Evolutionary conservation across 352 stramenopile species (phyloP).

Genomic region (Globisporangium abappressorium): DNA sequence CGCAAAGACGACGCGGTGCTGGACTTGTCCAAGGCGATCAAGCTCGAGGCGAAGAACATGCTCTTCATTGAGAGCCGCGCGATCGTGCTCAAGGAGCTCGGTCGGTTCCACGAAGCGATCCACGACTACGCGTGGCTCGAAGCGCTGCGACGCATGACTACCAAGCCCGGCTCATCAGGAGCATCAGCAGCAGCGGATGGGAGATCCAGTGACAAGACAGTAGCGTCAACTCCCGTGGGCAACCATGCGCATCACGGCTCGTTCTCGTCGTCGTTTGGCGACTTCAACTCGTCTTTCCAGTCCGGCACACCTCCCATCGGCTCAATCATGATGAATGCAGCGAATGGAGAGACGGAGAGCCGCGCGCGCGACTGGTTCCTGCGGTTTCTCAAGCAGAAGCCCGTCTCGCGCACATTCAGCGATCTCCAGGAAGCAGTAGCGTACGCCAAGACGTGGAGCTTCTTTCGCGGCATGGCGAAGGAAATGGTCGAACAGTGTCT

Average conservation of each 20-base stretch:
- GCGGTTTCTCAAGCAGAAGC: conserved; percentile 35
- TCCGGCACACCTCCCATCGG: background rate
- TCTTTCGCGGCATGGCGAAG: conserved; percentile 50
- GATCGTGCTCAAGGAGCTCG: conserved; percentile 54
- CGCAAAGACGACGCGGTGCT: conserved; percentile 42
- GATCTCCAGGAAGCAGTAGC: conserved; percentile 31
- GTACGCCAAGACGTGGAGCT: conserved; percentile 37
- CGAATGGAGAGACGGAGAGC: conserved; percentile 33
- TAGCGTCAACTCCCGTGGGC: background rate
- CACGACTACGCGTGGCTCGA: conserved; percentile 69
- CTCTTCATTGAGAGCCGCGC: conserved; percentile 65
- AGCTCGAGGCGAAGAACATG: conserved; percentile 62
- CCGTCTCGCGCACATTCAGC: conserved; percentile 20
- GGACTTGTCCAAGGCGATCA: conserved; percentile 61
- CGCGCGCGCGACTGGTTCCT: conserved; percentile 36
- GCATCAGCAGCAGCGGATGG: background rate
- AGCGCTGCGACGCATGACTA: conserved; percentile 30
- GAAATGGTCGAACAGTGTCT: conserved; percentile 54
- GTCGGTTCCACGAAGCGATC: conserved; percentile 65
- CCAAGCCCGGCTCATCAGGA: background rate
- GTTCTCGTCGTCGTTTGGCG: conserved; percentile 26
- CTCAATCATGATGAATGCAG: conserved; percentile 5
- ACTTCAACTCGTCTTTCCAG: conserved; percentile 16
- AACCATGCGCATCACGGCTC: conserved; percentile 16
- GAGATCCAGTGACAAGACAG: background rate